Conservation (phyloP, 345 rosid genomes). For the Barbarea vulgaris region DNA sequence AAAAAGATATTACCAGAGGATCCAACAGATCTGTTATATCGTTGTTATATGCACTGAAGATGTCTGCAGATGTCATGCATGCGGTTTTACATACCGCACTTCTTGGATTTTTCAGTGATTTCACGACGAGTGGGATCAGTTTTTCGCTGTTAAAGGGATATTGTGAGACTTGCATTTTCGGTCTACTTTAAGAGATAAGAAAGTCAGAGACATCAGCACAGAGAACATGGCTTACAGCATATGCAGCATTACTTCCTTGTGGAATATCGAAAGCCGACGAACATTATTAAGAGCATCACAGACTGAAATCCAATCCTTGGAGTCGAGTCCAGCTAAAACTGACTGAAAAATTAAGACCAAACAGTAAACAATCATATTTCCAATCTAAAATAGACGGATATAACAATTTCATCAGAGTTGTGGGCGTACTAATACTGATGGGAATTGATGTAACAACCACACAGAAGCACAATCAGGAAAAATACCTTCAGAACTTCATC, state of each 20-base stretch:
- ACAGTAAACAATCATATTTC: conserved; percentile 15
- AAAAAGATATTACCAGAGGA: conserved; percentile 60
- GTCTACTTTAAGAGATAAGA: neutral
- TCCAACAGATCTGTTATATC: conserved; percentile 70
- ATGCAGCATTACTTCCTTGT: conserved; percentile 63
- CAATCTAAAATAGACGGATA: neutral
- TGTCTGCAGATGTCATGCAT: conserved; percentile 85
- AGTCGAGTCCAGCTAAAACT: conserved; percentile 74
- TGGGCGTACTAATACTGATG: neutral
- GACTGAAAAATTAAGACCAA: conserved; percentile 44
- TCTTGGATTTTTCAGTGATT: conserved; percentile 94
- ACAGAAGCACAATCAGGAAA: neutral
- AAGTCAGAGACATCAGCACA: neutral
- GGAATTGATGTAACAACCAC: neutral
- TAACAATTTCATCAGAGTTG: neutral
- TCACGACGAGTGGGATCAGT: conserved; percentile 74
- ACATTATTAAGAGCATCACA: conserved; percentile 84
- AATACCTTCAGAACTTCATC: conserved; percentile 68
- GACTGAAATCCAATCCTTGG: conserved; percentile 83
- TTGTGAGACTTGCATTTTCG: conserved; percentile 19
- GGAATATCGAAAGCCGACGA: conserved; percentile 77
- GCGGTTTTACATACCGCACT: conserved; percentile 98
- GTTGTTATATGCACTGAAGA: conserved; percentile 73
- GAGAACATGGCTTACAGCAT: conserved; percentile 65
- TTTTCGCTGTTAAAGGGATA: conserved; percentile 54